phyloP scores from a whole-genome alignment of 1,284 basidiomycete genomes.

The Ceratobasidium sp. region DNA sequence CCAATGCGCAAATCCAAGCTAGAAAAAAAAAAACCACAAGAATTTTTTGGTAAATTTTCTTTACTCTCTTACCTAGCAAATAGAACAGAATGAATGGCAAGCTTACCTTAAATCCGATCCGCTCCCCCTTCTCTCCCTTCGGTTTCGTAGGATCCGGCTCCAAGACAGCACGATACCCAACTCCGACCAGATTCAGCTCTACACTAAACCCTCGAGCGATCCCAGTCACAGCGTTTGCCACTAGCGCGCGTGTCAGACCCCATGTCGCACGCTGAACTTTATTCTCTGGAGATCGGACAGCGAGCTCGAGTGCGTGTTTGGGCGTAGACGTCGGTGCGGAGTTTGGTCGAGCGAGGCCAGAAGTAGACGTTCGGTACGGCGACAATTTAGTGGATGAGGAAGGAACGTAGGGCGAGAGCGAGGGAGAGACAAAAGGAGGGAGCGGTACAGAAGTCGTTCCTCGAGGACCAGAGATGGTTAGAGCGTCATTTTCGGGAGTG shows the following conservation, averaged over 20 bases:
- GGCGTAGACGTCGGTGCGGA: constrained; percentile 36
- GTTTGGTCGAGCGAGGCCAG: constrained; percentile 25
- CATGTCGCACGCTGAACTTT: constrained; percentile 90
- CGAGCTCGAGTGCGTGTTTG: constrained; percentile 58
- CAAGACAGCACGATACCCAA: constrained; percentile 91
- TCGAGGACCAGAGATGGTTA: constrained; percentile 80
- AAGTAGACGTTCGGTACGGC: constrained; percentile 33
- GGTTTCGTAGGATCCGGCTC: constrained; percentile 78
- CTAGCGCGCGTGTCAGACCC: constrained; percentile 91
- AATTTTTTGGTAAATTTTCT: background rate
- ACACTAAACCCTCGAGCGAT: constrained; percentile 90
- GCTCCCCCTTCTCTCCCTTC: constrained; percentile 63
- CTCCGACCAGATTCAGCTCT: constrained; percentile 90
- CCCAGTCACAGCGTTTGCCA: constrained; percentile 91
- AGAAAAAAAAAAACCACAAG: background rate
- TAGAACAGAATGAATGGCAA: background rate
- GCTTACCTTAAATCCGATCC: constrained; percentile 84
- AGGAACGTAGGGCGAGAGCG: constrained; percentile 43
- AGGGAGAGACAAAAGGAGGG: constrained; percentile 44
- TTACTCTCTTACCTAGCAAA: background rate
- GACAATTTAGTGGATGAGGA: background rate
- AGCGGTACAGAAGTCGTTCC: constrained; percentile 72
- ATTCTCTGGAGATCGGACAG: constrained; percentile 76
- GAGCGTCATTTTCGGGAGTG: constrained; percentile 42
- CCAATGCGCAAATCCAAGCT: constrained; percentile 84